Percentiles rank a stretch among this genome's conserved stretches.
These are phyloP conservation scores for Polychytrium aggregatum DNA, from an alignment of 192 early-diverging fungal species.

Conservation along the genomic window DNA sequence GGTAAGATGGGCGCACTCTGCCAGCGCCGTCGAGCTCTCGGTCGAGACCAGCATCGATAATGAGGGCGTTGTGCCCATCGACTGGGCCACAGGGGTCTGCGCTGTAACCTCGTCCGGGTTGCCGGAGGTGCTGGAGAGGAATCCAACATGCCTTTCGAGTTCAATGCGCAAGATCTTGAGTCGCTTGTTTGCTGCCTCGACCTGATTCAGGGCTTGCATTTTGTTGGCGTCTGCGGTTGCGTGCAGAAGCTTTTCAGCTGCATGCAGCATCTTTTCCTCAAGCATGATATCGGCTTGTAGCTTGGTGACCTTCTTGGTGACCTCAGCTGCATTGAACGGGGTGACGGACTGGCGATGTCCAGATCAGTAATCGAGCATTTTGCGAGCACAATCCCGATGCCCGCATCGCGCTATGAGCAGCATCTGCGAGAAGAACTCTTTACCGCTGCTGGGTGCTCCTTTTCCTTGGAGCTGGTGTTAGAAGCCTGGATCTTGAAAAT, in stretches of 20 bases:
- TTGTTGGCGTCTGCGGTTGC: constrained; percentile 23
- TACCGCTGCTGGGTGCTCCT: background rate
- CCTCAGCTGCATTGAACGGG: background rate
- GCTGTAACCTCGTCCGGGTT: background rate
- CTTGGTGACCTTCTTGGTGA: constrained; percentile 19
- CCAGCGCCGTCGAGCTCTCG: background rate
- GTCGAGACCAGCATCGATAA: background rate
- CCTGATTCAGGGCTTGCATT: constrained; percentile 14
- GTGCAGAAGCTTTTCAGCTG: constrained; percentile 27
- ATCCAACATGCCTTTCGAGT: constrained; percentile 10
- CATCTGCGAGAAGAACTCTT: background rate
- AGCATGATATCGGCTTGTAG: constrained; percentile 26
- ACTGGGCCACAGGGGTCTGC: background rate
- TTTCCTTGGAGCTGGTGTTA: background rate
- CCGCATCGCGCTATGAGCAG: background rate
- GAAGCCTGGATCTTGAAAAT: constrained; percentile 40
- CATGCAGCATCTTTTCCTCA: constrained; percentile 33
- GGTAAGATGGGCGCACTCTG: constrained; percentile 3
- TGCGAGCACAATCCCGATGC: background rate
- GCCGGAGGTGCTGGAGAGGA: background rate
- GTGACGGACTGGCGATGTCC: constrained; percentile 1
- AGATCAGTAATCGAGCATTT: constrained; percentile 1
- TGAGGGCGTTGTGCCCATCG: background rate
- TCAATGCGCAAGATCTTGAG: constrained; percentile 16
- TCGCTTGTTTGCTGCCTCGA: constrained; percentile 19